Evolutionary conservation across 1,284 basidiomycete species (phyloP).

Genomic region (Boletellus deceptivus): DNA sequence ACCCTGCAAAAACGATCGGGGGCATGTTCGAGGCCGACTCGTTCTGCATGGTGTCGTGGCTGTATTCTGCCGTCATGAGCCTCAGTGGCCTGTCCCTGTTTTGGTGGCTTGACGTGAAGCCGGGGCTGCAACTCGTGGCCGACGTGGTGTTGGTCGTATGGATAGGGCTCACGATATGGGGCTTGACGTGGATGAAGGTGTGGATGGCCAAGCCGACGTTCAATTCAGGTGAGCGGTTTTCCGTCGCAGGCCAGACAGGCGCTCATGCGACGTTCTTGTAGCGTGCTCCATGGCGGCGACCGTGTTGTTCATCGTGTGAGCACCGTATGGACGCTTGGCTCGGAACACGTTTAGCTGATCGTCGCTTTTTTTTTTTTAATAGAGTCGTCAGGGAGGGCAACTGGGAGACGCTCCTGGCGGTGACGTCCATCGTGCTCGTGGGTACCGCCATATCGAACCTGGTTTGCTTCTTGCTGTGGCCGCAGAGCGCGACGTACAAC

Average conservation of each 20-base stretch:
- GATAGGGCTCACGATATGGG: slow-evolving; percentile 81
- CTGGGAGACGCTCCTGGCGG: slow-evolving; percentile 67
- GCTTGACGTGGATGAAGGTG: slow-evolving; percentile 84
- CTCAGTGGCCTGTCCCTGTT: slow-evolving; percentile 76
- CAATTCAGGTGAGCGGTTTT: slow-evolving; percentile 68
- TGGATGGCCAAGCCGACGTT: slow-evolving; percentile 90
- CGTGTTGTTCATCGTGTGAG: slow-evolving; percentile 81
- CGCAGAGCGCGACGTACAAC: slow-evolving; percentile 76
- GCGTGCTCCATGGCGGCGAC: slow-evolving; percentile 92
- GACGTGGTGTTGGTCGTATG: slow-evolving; percentile 71
- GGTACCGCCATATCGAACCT: slow-evolving; percentile 80
- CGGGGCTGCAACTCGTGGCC: slow-evolving; percentile 68
- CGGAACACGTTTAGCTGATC: slow-evolving; percentile 1
- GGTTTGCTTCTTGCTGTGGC: slow-evolving; percentile 85
- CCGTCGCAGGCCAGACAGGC: neutral
- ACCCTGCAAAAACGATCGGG: slow-evolving; percentile 84
- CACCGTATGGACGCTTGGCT: neutral
- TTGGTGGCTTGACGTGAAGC: slow-evolving; percentile 69
- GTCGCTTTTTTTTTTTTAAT: neutral
- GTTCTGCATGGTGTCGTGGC: slow-evolving; percentile 70
- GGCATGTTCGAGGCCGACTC: slow-evolving; percentile 89
- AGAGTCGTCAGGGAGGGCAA: slow-evolving; percentile 92
- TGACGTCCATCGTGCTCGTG: slow-evolving; percentile 74
- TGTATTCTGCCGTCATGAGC: slow-evolving; percentile 74
- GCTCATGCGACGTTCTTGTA: slow-evolving; percentile 24